These are phyloP conservation scores for Yarrowia sp. DNA, from an alignment of 805 yeast species.

Conservation along the genomic window DNA sequence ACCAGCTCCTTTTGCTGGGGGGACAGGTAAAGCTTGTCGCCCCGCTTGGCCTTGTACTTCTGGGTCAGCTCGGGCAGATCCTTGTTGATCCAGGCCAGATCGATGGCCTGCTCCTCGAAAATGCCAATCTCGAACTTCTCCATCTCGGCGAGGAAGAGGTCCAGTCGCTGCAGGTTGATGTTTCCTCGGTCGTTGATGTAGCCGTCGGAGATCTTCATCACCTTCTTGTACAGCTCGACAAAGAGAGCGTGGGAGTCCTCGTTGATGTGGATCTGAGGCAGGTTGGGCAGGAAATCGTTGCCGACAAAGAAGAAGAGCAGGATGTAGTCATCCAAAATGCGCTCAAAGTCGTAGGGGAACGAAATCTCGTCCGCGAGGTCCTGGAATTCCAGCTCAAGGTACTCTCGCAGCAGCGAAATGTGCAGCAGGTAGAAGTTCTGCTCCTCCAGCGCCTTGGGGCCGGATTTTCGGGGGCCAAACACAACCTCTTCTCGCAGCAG, in stretches of 20 bases:
- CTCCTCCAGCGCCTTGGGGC: constrained; percentile 52
- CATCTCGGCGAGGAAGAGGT: constrained; percentile 70
- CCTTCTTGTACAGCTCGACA: constrained; percentile 80
- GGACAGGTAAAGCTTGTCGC: constrained; percentile 58
- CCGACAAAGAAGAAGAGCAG: constrained; percentile 92
- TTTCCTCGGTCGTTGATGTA: constrained; percentile 81
- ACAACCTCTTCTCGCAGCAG: constrained; percentile 91
- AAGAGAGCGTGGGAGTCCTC: constrained; percentile 96
- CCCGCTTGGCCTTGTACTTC: constrained; percentile 50
- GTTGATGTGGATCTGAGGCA: constrained; percentile 89
- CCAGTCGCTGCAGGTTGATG: constrained; percentile 71
- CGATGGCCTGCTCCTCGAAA: constrained; percentile 77
- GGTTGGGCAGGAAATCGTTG: constrained; percentile 94
- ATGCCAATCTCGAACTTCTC: constrained; percentile 79
- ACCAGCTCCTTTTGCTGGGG: constrained; percentile 63
- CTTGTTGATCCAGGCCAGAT: constrained; percentile 87
- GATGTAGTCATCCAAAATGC: constrained; percentile 87
- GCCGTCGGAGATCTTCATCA: constrained; percentile 71
- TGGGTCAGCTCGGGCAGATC: constrained; percentile 53
- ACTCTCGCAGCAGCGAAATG: constrained; percentile 84
- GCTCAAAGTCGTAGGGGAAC: constrained; percentile 78
- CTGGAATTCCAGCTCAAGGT: constrained; percentile 78
- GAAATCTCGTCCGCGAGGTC: constrained; percentile 61
- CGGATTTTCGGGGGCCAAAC: constrained; percentile 56
- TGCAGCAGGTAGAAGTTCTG: constrained; percentile 84